Conservation (phyloP, 306 rosid genomes). For the Cicer judaicum region DNA sequence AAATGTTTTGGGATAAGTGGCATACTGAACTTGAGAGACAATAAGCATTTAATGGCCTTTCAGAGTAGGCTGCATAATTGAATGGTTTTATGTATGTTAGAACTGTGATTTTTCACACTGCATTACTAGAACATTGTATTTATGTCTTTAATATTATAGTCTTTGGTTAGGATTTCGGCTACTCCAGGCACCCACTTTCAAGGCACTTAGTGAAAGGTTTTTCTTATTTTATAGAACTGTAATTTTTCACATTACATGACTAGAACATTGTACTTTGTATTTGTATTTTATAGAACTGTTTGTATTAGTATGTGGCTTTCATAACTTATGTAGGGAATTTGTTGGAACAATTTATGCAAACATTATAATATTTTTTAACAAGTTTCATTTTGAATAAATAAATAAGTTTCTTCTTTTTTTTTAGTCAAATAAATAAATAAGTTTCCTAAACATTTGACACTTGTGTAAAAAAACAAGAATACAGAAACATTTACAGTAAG, state of each 20-base stretch:
- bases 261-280: not conserved
- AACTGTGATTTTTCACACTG: not conserved
- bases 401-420: too few relatives aligned
- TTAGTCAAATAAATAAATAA: too few relatives aligned
- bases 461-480: too few relatives aligned
- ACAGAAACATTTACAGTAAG: too few relatives aligned
- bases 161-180: too few relatives aligned
- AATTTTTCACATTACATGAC: not conserved
- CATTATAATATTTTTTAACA: not conserved
- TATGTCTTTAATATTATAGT: not conserved
- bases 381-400: not conserved
- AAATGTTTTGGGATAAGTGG: slow-evolving; percentile 2
- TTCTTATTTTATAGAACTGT: not conserved
- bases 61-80: not conserved
- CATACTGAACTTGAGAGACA: not conserved
- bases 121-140: not conserved
- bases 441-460: too few relatives aligned
- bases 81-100: slow-evolving; percentile 1
- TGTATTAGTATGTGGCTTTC: not conserved
- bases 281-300: not conserved
- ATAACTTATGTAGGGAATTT: not conserved
- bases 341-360: not conserved
- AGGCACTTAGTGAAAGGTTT: too few relatives aligned
- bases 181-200: too few relatives aligned
- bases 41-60: not conserved